These are phyloP conservation scores for Petunia hybrid DNA, from an alignment of 305 asterid species.

Conservation along the genomic window DNA sequence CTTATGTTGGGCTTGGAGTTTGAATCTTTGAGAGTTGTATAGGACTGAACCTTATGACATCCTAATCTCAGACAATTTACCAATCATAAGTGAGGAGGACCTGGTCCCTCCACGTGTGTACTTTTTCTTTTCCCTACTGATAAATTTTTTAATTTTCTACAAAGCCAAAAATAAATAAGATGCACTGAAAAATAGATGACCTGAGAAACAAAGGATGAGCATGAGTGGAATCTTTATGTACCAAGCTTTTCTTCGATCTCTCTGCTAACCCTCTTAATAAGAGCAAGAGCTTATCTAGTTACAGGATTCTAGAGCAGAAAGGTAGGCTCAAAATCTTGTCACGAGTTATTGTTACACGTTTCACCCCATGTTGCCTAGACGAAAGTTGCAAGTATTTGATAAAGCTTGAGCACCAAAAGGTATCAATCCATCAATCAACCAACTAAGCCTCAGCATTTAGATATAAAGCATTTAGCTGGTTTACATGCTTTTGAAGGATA, in stretches of 20 bases:
- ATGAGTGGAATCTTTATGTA: background rate
- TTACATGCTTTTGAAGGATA: background rate
- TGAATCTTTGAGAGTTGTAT: conserved; percentile 4
- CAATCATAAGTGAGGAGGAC: background rate
- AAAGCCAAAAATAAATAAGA: background rate
- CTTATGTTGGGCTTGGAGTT: background rate
- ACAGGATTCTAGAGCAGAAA: background rate
- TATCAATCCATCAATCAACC: conserved; percentile 5
- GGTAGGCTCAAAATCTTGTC: conserved; percentile 4
- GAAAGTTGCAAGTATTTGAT: background rate
- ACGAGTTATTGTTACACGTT: conserved; percentile 6
- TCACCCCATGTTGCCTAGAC: background rate
- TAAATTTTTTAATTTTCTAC: background rate
- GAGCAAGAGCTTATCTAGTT: background rate
- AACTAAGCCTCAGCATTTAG: conserved; percentile 10
- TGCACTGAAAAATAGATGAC: background rate
- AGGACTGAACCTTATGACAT: background rate
- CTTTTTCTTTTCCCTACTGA: background rate
- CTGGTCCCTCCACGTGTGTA: background rate
- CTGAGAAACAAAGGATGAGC: background rate
- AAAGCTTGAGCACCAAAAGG: background rate
- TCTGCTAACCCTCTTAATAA: background rate
- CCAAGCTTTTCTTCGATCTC: conserved; percentile 3
- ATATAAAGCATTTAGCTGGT: background rate
- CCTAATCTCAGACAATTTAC: background rate